Conservation (phyloP, 257 asterid genomes). For the Fraxinus pennsylvanica region DNA sequence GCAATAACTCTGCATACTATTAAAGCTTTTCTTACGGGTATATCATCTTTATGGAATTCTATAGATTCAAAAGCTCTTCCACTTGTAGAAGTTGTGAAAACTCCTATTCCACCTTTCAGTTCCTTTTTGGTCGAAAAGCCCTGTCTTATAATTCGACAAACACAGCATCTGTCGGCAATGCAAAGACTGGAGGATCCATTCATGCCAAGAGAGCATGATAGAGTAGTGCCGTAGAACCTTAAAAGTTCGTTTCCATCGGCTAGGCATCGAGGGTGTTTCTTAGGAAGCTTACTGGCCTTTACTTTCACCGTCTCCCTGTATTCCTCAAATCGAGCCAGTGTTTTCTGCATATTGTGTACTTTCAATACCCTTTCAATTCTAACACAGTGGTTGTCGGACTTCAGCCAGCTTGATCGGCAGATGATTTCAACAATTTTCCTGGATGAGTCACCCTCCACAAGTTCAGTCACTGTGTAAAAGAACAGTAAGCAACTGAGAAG, state of each 20-base stretch:
- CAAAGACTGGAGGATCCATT: conserved; percentile 74
- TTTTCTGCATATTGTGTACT: conserved; percentile 74
- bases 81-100: conserved; percentile 83
- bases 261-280: conserved; percentile 85
- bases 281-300: conserved; percentile 71
- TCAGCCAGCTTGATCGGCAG: conserved; percentile 73
- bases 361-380: conserved; percentile 69
- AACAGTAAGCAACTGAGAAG: conserved; percentile 3
- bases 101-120: conserved; percentile 60
- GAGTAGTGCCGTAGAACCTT: conserved; percentile 70
- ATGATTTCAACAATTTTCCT: conserved; percentile 87
- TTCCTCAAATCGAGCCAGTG: conserved; percentile 73
- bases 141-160: conserved; percentile 63
- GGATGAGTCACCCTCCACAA: conserved; percentile 85
- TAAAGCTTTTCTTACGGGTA: conserved; percentile 56
- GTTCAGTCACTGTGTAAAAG: conserved; percentile 68
- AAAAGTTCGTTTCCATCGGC: conserved; percentile 91
- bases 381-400: conserved; percentile 55
- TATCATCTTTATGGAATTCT: conserved; percentile 35
- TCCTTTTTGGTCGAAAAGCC: conserved; percentile 72
- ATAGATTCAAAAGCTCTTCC: conserved; percentile 77
- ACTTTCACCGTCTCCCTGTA: conserved; percentile 70
- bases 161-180: conserved; percentile 63
- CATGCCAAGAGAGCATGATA: conserved; percentile 73
- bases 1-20: conserved; percentile 90